phyloP scores from a whole-genome alignment of 345 rosid genomes.

The Pistacia vera region DNA sequence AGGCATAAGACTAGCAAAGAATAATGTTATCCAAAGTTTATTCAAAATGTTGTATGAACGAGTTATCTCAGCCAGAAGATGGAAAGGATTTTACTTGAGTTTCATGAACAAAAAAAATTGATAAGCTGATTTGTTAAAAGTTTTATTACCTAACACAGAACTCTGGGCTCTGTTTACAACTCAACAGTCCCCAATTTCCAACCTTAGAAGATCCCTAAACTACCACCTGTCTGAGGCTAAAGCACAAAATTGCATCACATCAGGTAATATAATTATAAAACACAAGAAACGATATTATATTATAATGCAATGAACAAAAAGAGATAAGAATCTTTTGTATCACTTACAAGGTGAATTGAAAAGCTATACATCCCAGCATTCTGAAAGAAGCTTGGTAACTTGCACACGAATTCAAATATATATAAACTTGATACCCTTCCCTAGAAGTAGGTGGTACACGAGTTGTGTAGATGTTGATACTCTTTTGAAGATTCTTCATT shows the following conservation, averaged over 20 bases:
- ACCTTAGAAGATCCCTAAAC: too few species aligned
- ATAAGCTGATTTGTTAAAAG: too few species aligned
- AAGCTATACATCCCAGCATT: too few species aligned
- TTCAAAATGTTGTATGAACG: too few species aligned
- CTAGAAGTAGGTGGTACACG: constrained; percentile 39
- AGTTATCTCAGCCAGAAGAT: background rate
- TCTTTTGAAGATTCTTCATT: constrained; percentile 23
- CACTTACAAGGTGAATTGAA: too few species aligned
- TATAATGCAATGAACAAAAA: background rate
- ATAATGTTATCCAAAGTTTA: background rate
- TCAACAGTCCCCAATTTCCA: too few species aligned
- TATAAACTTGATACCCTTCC: constrained; percentile 54
- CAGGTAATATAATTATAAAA: constrained; percentile 17
- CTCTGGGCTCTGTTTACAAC: too few species aligned
- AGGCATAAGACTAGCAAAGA: background rate
- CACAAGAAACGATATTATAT: background rate
- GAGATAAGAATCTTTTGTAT: too few species aligned
- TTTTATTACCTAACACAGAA: too few species aligned
- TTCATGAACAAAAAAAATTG: background rate
- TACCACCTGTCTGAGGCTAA: constrained; percentile 42
- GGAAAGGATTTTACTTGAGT: background rate
- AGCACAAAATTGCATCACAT: constrained; percentile 11
- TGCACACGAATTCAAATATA: constrained; percentile 48
- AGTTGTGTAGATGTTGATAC: constrained; percentile 24
- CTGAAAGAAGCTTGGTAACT: constrained; percentile 19